Percentiles rank a stretch among this genome's conserved stretches.
Conservation (phyloP, 2,329 filamentous ascomycete species). For the Penicillium sp. region DNA sequence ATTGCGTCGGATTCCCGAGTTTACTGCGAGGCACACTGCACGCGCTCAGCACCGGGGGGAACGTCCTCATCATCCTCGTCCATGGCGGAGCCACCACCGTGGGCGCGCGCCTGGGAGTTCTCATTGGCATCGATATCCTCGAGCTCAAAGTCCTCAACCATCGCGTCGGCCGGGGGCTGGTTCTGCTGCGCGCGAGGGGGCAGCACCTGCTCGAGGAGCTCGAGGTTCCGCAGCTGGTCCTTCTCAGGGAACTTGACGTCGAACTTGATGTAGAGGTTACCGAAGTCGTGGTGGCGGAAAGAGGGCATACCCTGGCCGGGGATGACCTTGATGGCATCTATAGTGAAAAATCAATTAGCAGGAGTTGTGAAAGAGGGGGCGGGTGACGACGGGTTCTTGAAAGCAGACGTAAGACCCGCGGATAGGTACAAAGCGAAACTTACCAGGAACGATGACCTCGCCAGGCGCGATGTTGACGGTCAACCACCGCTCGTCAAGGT, state of each 20-base stretch:
- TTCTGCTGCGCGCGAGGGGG: conserved; percentile 68
- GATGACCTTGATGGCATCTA: conserved; percentile 89
- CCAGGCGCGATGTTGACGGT: conserved; percentile 89
- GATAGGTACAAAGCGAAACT: conserved; percentile 36
- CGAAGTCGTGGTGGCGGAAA: conserved; percentile 88
- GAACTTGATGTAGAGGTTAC: conserved; percentile 97
- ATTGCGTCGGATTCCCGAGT: conserved; percentile 9
- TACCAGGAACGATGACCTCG: conserved; percentile 92
- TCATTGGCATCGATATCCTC: conserved; percentile 79
- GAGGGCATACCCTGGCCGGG: conserved; percentile 98
- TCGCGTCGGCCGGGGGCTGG: conserved; percentile 75
- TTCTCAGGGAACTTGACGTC: conserved; percentile 94
- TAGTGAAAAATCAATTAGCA: conserved; percentile 9
- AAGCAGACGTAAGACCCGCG: background rate
- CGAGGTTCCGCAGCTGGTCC: conserved; percentile 68
- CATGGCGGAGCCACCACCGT: conserved; percentile 61
- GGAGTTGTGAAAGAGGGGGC: conserved; percentile 3
- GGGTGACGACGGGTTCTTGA: background rate
- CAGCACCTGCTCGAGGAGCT: conserved; percentile 80
- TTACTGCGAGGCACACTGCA: conserved; percentile 57
- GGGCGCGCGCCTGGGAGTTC: conserved; percentile 64
- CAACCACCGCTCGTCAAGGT: conserved; percentile 96
- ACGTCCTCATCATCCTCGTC: conserved; percentile 71
- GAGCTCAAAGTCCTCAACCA: conserved; percentile 86
- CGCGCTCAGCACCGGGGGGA: conserved; percentile 51